Evolutionary conservation across 768 basidiomycete genomes (phyloP).

Genomic region (Lyophyllum semitale): DNA sequence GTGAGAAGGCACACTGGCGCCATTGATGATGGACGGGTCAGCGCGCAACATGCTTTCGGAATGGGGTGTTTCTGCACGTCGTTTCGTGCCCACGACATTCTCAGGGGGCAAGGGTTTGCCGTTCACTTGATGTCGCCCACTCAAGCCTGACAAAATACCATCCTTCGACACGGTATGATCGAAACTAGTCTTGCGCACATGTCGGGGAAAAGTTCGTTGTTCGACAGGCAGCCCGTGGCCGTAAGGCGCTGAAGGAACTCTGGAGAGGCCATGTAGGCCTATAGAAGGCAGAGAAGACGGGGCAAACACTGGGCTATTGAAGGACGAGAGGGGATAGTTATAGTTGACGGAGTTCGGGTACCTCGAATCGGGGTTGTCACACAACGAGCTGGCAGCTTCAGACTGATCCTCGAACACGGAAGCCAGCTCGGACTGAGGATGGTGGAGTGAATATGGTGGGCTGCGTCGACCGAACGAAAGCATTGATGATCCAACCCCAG

Average conservation of each 20-base stretch:
- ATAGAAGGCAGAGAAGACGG: constrained; percentile 77
- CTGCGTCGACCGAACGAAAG: constrained; percentile 48
- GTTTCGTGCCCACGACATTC: constrained; percentile 69
- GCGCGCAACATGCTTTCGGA: constrained; percentile 78
- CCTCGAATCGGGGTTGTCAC: constrained; percentile 27
- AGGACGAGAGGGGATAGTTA: constrained; percentile 39
- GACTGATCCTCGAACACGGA: constrained; percentile 47
- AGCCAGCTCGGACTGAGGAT: constrained; percentile 44
- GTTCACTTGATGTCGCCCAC: constrained; percentile 80
- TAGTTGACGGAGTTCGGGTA: constrained; percentile 32
- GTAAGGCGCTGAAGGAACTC: constrained; percentile 42
- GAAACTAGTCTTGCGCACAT: constrained; percentile 92
- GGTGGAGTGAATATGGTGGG: constrained; percentile 36
- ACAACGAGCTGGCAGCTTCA: constrained; percentile 35
- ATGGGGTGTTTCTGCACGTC: constrained; percentile 81
- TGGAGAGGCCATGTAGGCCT: constrained; percentile 61
- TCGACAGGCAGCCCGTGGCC: constrained; percentile 30
- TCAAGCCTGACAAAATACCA: constrained; percentile 55
- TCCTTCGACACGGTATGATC: constrained; percentile 86
- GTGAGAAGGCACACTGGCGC: constrained; percentile 18
- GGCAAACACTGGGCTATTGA: constrained; percentile 52
- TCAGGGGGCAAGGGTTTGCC: constrained; percentile 71
- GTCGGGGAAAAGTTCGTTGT: constrained; percentile 72
- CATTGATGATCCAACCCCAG: constrained; percentile 38
- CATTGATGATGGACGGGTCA: constrained; percentile 65